Evolutionary conservation across 2,329 filamentous ascomycete genomes (phyloP).

Genomic region (Penicillium sp.): DNA sequence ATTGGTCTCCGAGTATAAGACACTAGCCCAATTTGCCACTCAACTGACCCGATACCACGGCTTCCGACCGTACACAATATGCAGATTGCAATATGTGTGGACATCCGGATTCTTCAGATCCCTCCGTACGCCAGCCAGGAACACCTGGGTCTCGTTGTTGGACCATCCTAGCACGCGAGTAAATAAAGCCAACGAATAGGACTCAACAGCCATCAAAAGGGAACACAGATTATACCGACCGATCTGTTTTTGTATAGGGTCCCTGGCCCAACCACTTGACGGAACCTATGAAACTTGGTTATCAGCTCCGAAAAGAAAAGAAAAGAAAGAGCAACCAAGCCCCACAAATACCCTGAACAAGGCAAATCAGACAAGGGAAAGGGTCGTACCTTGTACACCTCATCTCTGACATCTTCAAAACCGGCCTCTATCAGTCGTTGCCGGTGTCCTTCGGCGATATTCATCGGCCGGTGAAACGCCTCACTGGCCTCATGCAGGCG

Average conservation of each 20-base stretch:
- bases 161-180: constrained; percentile 36
- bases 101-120: constrained; percentile 37
- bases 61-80: constrained; percentile 31
- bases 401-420: constrained; percentile 50
- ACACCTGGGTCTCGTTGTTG: constrained; percentile 36
- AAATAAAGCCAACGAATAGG: constrained; percentile 31
- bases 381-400: constrained; percentile 39
- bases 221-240: constrained; percentile 31
- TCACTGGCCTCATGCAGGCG: constrained; percentile 28
- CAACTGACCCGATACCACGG: constrained; percentile 27
- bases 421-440: constrained; percentile 49
- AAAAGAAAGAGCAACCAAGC: background rate
- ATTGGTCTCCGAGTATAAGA: background rate
- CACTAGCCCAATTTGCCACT: constrained; percentile 26
- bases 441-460: constrained; percentile 36
- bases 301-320: background rate
- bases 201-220: constrained; percentile 29
- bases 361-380: background rate
- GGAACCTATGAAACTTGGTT: constrained; percentile 37
- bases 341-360: background rate
- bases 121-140: constrained; percentile 36
- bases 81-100: constrained; percentile 36
- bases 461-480: constrained; percentile 33
- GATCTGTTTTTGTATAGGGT: constrained; percentile 45
- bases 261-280: constrained; percentile 47